Percentiles rank a stretch among this genome's conserved stretches.
Evolutionary conservation across 2,329 filamentous ascomycete genomes (phyloP).

Genomic region (Fusarium cicatricum): DNA sequence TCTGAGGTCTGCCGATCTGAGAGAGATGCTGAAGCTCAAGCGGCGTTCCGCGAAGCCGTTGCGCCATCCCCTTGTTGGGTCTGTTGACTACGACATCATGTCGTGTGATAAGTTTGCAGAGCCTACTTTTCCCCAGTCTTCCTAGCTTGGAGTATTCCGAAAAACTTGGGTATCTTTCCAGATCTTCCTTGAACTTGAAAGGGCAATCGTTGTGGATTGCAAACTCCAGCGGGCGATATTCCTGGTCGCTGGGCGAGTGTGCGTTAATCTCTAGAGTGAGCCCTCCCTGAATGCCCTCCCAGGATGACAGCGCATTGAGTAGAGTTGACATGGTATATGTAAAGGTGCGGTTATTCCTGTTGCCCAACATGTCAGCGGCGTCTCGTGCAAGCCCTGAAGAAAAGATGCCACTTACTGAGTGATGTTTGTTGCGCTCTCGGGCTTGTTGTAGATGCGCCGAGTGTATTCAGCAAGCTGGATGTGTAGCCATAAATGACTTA

Average conservation of each 20-base stretch:
- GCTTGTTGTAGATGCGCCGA: neutral
- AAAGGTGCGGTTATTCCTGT: constrained; percentile 24
- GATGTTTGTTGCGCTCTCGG: constrained; percentile 7
- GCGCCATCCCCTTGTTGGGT: neutral
- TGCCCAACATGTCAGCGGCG: neutral
- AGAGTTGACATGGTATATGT: constrained; percentile 12
- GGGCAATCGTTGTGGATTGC: constrained; percentile 17
- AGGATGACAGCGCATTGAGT: constrained; percentile 13
- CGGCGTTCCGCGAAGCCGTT: constrained; percentile 10
- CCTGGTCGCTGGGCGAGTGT: constrained; percentile 20
- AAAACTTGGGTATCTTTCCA: neutral
- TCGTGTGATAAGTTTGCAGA: too few species aligned
- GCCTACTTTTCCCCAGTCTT: too few species aligned
- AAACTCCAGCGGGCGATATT: neutral
- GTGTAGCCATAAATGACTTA: constrained; percentile 5
- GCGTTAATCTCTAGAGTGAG: constrained; percentile 22
- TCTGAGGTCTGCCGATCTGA: too few species aligned
- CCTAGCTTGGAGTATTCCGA: constrained; percentile 1
- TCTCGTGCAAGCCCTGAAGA: too few species aligned
- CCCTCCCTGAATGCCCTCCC: constrained; percentile 17
- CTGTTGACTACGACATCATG: too few species aligned
- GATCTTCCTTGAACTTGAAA: constrained; percentile 13
- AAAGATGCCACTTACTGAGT: neutral
- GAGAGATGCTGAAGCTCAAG: constrained; percentile 8
- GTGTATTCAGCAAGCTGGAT: constrained; percentile 12